These are phyloP conservation scores for Aspergillus bombycis DNA, from an alignment of 2,329 filamentous ascomycete species.

Conservation along the genomic window DNA sequence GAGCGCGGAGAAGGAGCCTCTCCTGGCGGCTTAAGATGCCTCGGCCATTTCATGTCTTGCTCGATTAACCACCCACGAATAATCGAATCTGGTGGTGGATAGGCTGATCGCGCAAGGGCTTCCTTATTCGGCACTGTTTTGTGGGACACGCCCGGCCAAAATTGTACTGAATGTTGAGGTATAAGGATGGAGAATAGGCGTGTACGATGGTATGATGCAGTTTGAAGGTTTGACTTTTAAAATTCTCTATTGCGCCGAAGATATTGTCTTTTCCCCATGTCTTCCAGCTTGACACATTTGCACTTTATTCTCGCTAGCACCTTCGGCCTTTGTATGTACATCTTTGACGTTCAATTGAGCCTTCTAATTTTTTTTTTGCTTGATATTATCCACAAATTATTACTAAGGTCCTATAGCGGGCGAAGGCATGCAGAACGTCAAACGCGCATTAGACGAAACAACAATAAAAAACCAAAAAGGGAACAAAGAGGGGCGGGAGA, in stretches of 20 bases:
- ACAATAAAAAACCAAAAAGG: too few relatives aligned
- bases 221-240: conserved; percentile 8
- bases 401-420: neutral
- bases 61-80: neutral
- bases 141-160: conserved; percentile 5
- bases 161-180: conserved; percentile 12
- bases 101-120: neutral
- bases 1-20: conserved; percentile 37
- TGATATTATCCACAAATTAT: too few relatives aligned
- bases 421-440: neutral
- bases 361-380: neutral
- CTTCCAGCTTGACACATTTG: neutral
- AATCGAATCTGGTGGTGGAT: neutral
- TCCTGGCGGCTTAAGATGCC: conserved; percentile 32
- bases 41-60: neutral
- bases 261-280: conserved; percentile 10
- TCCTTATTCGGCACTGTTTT: conserved; percentile 7
- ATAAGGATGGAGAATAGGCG: conserved; percentile 14
- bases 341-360: conserved; percentile 8
- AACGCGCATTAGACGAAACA: too few relatives aligned
- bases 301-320: conserved; percentile 4
- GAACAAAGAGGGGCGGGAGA: too few relatives aligned
- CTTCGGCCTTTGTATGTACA: conserved; percentile 11
- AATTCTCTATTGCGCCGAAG: conserved; percentile 2
- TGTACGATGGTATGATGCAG: conserved; percentile 29